Base-by-base conservation (phyloP, 768 basidiomycete genomes). In the Suillus spraguei region DNA sequence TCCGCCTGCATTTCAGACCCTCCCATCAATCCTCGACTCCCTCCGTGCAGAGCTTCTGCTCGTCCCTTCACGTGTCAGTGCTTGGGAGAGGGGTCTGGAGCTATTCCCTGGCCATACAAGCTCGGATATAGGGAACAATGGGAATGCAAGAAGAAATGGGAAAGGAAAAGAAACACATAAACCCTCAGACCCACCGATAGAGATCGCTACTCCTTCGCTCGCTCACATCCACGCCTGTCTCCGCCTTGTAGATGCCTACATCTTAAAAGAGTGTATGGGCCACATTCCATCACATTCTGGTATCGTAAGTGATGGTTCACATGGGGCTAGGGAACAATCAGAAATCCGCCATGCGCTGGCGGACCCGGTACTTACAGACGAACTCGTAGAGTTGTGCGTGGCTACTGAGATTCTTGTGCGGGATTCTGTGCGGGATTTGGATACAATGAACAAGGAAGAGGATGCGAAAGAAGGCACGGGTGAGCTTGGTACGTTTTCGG, bases 231-330 rank as follows among this genome's bases (percentile, higher is more conserved):
- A 85, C 65, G 79, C 84, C 36, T 84, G 87, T 65, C 77, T 92
- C 39, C 78, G 79, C 22, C 76, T 92, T 1, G 68, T 92, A 10
- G 91, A 92, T 66, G 77, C 82, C 1, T 88, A 82, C 70, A 79
- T 92, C 2, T 74, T 92, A 10, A 84, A 81, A 2, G 81, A 83
- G 49, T 91, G 88, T 88, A 53, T 2, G 47, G 58, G 11, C 67
- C 74, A 35, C 56, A 17, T 52, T 73, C 52, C 47, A 64, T 63
- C 38, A 3, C 55, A 24, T 16, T 39, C 55, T 39, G 38, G 38
- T 28, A 24, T 62, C 64, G 58, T 53, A 17, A 66, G 66, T 36
- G 64, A 63, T 9, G 47, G 63, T 63, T 52, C 59, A 38, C 38
- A 55, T 7, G 66, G 68, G 24, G 66, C 60, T 36, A 68, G 65